These are phyloP conservation scores for Teratosphaeria viscida DNA, from an alignment of 2,329 filamentous ascomycete species.

Conservation along the genomic window DNA sequence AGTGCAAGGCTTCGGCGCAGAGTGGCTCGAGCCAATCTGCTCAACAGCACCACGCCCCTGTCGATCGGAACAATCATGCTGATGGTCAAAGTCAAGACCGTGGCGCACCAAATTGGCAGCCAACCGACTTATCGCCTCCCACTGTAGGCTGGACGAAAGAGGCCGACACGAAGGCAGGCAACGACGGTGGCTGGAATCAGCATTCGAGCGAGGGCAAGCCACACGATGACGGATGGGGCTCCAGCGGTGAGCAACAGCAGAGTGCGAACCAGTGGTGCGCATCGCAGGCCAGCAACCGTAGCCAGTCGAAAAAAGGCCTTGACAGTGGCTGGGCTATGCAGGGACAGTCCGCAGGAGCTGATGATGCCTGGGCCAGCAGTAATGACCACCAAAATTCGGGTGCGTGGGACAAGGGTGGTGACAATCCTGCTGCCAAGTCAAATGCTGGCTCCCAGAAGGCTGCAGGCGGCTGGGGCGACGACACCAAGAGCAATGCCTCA, in stretches of 20 bases:
- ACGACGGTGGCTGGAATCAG: not conserved
- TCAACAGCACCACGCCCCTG: not conserved
- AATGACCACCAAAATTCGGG: constrained; percentile 14
- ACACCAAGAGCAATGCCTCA: not conserved
- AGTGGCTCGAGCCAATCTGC: not conserved
- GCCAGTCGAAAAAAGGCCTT: not conserved
- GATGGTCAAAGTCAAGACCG: not conserved
- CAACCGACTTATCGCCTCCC: not conserved
- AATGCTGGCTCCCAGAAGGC: not conserved
- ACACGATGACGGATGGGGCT: not conserved
- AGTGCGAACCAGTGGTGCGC: not conserved
- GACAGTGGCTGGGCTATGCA: not conserved
- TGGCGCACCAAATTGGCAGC: not conserved
- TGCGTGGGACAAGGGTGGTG: not conserved
- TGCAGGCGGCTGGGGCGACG: not conserved
- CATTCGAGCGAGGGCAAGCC: not conserved
- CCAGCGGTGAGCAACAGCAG: not conserved
- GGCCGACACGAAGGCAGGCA: not conserved
- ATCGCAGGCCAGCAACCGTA: not conserved
- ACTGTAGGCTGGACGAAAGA: not conserved
- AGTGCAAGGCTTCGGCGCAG: not conserved
- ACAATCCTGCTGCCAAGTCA: not conserved
- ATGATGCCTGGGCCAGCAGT: constrained; percentile 6
- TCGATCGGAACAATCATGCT: not conserved
- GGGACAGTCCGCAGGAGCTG: not conserved